These are phyloP conservation scores for Naganishia cerealis DNA, from an alignment of 1,284 basidiomycete genomes.

Conservation along the genomic window DNA sequence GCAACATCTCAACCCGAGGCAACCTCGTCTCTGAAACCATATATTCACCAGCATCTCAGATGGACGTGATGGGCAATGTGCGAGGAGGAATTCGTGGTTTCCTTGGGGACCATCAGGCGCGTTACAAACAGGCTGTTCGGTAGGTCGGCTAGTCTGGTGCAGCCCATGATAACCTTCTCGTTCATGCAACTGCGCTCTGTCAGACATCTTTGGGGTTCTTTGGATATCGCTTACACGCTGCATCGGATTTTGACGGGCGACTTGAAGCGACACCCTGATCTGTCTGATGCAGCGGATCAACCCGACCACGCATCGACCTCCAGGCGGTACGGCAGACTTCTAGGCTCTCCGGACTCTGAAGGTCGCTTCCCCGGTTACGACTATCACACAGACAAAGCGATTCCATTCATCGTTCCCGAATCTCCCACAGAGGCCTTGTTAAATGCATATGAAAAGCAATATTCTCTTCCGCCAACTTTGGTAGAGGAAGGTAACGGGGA, in stretches of 20 bases:
- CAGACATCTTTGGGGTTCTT: constrained; percentile 23
- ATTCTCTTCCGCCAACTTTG: constrained; percentile 3
- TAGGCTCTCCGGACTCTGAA: constrained; percentile 9
- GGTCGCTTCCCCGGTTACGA: constrained; percentile 4
- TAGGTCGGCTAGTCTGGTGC: constrained; percentile 44
- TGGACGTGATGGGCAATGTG: constrained; percentile 45
- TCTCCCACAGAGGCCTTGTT: constrained; percentile 19
- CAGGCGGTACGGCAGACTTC: constrained; percentile 15
- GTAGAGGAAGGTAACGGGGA: constrained; percentile 6
- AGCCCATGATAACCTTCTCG: neutral
- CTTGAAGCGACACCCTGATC: constrained; percentile 26
- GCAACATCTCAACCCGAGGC: constrained; percentile 46
- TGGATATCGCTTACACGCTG: constrained; percentile 44
- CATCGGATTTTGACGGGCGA: constrained; percentile 40
- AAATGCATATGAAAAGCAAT: neutral
- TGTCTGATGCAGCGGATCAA: neutral
- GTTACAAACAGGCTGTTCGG: constrained; percentile 48
- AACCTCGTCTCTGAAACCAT: constrained; percentile 45
- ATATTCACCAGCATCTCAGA: constrained; percentile 49
- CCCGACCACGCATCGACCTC: constrained; percentile 13
- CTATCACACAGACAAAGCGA: constrained; percentile 35
- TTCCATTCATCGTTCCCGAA: constrained; percentile 29
- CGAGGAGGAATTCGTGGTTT: constrained; percentile 38
- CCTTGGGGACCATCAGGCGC: constrained; percentile 43
- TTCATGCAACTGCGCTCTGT: neutral